Evolutionary conservation across 2,329 filamentous ascomycete genomes (phyloP).

Genomic region (Stachybotrys chartarum): DNA sequence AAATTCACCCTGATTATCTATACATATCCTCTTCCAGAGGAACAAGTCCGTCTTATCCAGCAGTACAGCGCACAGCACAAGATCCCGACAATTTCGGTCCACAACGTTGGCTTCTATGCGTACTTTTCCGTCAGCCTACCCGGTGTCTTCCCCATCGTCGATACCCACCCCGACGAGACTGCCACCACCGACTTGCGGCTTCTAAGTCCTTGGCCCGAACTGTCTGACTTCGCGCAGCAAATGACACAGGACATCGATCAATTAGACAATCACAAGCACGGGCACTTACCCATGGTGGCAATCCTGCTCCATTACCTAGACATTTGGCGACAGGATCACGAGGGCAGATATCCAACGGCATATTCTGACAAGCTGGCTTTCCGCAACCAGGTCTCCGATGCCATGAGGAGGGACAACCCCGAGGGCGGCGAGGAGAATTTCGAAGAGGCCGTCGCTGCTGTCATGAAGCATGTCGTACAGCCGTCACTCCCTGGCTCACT

Average conservation of each 20-base stretch:
- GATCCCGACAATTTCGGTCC: conserved; percentile 72
- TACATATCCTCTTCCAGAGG: conserved; percentile 38
- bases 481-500: conserved; percentile 63
- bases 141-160: conserved; percentile 81
- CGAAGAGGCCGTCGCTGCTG: conserved; percentile 81
- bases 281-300: conserved; percentile 82
- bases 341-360: conserved; percentile 59
- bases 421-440: conserved; percentile 96
- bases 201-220: conserved; percentile 77
- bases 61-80: conserved; percentile 44
- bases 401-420: conserved; percentile 62
- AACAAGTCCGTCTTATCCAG: conserved; percentile 37
- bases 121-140: conserved; percentile 77
- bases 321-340: conserved; percentile 67
- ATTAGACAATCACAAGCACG: conserved; percentile 74
- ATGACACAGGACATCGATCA: conserved; percentile 63
- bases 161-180: conserved; percentile 88
- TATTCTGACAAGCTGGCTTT: conserved; percentile 88
- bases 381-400: conserved; percentile 58
- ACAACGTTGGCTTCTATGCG: conserved; percentile 88
- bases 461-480: conserved; percentile 75
- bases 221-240: conserved; percentile 57
- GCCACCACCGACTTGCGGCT: conserved; percentile 80
- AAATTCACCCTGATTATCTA: conserved; percentile 49
- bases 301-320: conserved; percentile 77